Conservation (phyloP, 106 monocot genomes). For the Platanthera guangdongensis region DNA sequence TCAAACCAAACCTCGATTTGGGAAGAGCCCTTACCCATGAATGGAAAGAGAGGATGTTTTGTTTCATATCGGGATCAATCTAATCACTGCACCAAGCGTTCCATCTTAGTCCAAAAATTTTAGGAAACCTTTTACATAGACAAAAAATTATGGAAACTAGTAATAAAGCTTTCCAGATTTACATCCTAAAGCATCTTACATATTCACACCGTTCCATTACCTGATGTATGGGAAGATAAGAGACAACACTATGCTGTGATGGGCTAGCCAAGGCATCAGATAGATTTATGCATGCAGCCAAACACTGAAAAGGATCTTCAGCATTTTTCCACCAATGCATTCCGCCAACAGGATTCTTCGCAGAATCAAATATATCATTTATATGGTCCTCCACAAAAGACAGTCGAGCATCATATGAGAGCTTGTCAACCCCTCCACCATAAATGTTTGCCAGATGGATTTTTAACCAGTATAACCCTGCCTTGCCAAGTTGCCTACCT, state of each 20-base stretch:
- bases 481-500: slow-evolving; percentile 66
- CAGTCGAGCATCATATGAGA: slow-evolving; percentile 51
- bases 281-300: slow-evolving; percentile 80
- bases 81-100: background rate
- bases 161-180: too few species aligned
- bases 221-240: slow-evolving; percentile 83
- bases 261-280: slow-evolving; percentile 57
- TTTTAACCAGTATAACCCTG: slow-evolving; percentile 73
- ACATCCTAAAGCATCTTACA: background rate
- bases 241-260: slow-evolving; percentile 39
- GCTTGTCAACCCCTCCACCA: slow-evolving; percentile 75
- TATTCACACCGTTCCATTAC: slow-evolving; percentile 13
- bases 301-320: slow-evolving; percentile 89
- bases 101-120: background rate
- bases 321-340: slow-evolving; percentile 78
- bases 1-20: background rate
- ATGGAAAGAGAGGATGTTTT: background rate
- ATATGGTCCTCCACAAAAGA: slow-evolving; percentile 74
- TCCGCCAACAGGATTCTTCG: slow-evolving; percentile 67
- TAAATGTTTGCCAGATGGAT: slow-evolving; percentile 84
- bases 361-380: slow-evolving; percentile 77
- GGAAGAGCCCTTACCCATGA: background rate
- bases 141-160: background rate
- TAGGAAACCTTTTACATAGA: background rate
- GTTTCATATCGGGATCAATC: background rate